Evolutionary conservation across 805 yeast species (phyloP).

Genomic region (Dipodascus geniculatus): DNA sequence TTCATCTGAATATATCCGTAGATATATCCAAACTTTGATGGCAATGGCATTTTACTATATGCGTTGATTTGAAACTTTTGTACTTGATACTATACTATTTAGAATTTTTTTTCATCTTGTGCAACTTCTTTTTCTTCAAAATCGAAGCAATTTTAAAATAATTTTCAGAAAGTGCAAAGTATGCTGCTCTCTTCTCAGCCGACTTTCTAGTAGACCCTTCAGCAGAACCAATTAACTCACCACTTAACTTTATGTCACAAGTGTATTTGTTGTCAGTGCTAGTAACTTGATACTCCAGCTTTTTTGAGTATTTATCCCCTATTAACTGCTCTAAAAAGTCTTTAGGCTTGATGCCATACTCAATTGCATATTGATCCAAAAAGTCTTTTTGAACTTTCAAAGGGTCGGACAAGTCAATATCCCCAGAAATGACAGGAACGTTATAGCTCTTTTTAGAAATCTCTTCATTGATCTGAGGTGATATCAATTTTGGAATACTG

Average conservation of each 20-base stretch:
- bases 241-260: background rate
- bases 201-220: background rate
- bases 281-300: background rate
- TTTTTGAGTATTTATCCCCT: background rate
- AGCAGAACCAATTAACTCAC: background rate
- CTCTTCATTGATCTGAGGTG: background rate
- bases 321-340: background rate
- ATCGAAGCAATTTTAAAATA: background rate
- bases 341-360: background rate
- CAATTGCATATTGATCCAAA: background rate
- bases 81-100: too few species aligned
- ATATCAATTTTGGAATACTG: constrained; percentile 4
- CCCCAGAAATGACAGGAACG: background rate
- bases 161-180: background rate
- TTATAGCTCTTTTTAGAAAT: background rate
- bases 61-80: too few species aligned
- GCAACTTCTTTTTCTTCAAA: background rate
- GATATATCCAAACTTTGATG: too few species aligned
- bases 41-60: too few species aligned
- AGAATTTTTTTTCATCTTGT: background rate
- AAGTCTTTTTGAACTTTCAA: background rate
- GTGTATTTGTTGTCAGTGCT: background rate
- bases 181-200: background rate
- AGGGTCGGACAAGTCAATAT: background rate
- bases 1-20: too few species aligned